A percentile compares a stretch with the other conserved stretches of the same genome.
phyloP scores from a whole-genome alignment of 2,329 filamentous ascomycete genomes.

The Rhynchosporium graminicola region DNA sequence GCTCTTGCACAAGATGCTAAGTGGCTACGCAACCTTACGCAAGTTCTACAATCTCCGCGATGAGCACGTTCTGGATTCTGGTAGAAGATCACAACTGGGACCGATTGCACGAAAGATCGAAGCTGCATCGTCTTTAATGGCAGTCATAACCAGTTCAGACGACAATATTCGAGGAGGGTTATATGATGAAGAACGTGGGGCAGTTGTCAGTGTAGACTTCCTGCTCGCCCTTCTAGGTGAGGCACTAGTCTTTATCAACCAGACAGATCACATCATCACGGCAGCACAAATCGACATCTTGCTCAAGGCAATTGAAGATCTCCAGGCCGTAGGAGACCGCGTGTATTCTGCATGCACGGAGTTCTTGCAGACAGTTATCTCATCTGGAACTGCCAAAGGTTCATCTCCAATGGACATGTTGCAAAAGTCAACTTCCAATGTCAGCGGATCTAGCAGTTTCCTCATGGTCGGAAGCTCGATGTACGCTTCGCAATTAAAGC shows the following conservation, averaged over 20 bases:
- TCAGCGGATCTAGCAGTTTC: slow-evolving; percentile 59
- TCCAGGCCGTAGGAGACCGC: slow-evolving; percentile 71
- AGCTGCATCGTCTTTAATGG: slow-evolving; percentile 72
- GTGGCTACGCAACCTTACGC: slow-evolving; percentile 88
- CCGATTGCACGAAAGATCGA: slow-evolving; percentile 65
- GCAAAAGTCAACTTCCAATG: slow-evolving; percentile 58
- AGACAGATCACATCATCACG: slow-evolving; percentile 61
- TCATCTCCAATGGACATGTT: slow-evolving; percentile 68
- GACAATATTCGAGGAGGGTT: slow-evolving; percentile 91
- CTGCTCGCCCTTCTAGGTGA: slow-evolving; percentile 83
- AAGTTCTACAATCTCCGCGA: slow-evolving; percentile 91
- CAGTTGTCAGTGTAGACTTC: slow-evolving; percentile 86
- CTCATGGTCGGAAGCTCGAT: slow-evolving; percentile 71
- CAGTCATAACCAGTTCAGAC: slow-evolving; percentile 82
- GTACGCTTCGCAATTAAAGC: slow-evolving; percentile 62
- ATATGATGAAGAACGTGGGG: slow-evolving; percentile 77
- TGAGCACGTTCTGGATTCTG: slow-evolving; percentile 49
- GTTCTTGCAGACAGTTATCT: slow-evolving; percentile 73
- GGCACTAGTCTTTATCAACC: slow-evolving; percentile 73
- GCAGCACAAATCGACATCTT: slow-evolving; percentile 73
- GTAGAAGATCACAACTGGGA: slow-evolving; percentile 42
- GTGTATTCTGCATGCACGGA: slow-evolving; percentile 76
- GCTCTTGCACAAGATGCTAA: slow-evolving; percentile 81
- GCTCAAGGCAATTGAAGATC: slow-evolving; percentile 76
- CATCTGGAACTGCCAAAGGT: slow-evolving; percentile 65